Conservation (phyloP, 257 asterid genomes). For the Buddleja alternifolia region DNA sequence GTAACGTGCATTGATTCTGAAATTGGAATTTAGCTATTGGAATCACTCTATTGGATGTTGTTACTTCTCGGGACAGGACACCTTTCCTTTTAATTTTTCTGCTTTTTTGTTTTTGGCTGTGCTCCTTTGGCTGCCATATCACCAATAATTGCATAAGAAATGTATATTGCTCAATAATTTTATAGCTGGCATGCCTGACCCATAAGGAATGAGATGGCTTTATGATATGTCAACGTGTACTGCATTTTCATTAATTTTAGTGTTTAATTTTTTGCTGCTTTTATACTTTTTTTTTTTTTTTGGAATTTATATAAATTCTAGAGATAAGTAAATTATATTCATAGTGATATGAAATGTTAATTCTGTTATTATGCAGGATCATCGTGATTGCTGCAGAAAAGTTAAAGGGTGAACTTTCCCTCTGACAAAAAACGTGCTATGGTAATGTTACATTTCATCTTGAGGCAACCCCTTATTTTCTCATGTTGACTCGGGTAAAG, state of each 20-base stretch:
- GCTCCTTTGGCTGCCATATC: conserved; percentile 6
- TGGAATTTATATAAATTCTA: background rate
- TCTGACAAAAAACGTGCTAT: conserved; percentile 26
- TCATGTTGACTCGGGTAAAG: background rate
- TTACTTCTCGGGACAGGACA: background rate
- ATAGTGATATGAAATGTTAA: background rate
- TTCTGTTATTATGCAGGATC: conserved; percentile 34
- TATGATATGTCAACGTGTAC: background rate
- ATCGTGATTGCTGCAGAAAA: background rate
- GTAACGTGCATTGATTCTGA: background rate
- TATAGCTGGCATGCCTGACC: background rate
- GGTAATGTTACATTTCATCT: conserved; percentile 37
- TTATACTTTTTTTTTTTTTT: background rate
- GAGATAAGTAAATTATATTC: no score
- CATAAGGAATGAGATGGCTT: background rate
- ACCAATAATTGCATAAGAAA: conserved; percentile 3
- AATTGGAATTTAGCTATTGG: background rate
- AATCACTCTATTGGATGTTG: background rate
- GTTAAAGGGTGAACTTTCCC: conserved; percentile 18
- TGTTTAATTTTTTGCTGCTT: background rate
- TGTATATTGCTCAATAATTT: background rate
- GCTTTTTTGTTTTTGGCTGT: background rate
- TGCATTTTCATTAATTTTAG: background rate
- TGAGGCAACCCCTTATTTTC: background rate
- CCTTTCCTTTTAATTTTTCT: no score